These are phyloP conservation scores for Verticillium longisporum DNA, from an alignment of 2,329 filamentous ascomycete species.

Conservation along the genomic window DNA sequence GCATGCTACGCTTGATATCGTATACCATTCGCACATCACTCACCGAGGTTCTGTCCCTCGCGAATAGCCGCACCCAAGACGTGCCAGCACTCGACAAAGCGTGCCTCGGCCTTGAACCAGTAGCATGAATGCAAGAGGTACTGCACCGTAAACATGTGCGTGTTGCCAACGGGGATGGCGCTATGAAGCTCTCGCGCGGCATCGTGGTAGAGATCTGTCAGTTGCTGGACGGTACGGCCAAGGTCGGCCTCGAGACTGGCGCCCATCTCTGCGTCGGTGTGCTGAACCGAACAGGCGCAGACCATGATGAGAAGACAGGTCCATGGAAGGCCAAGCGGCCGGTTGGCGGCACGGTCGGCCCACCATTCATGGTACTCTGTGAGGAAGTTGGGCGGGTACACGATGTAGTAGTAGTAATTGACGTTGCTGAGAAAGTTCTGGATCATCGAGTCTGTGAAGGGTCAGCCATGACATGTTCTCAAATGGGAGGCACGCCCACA, in stretches of 20 bases:
- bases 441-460: conserved; percentile 22
- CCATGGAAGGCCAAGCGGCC: conserved; percentile 27
- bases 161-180: conserved; percentile 23
- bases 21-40: not conserved
- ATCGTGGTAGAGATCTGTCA: conserved; percentile 25
- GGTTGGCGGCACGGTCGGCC: conserved; percentile 17
- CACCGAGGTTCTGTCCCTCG: conserved; percentile 28
- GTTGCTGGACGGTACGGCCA: conserved; percentile 17
- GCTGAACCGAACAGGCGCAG: conserved; percentile 29
- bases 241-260: conserved; percentile 23
- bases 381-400: conserved; percentile 26
- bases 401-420: conserved; percentile 31
- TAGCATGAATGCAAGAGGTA: conserved; percentile 28
- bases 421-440: conserved; percentile 28
- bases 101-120: conserved; percentile 29
- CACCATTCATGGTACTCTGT: conserved; percentile 30
- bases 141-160: conserved; percentile 25
- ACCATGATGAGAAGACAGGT: conserved; percentile 29
- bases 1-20: not conserved
- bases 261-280: conserved; percentile 22
- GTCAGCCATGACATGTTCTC: not conserved
- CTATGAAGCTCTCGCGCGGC: conserved; percentile 24
- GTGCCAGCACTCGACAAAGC: conserved; percentile 30
- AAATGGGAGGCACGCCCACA: conserved; percentile 1
- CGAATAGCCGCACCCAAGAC: conserved; percentile 26